Evolutionary conservation across 2,329 filamentous ascomycete species (phyloP), one percentile per base, ranked within the genome.

Genomic region (Neofusicoccum laricinum): DNA sequence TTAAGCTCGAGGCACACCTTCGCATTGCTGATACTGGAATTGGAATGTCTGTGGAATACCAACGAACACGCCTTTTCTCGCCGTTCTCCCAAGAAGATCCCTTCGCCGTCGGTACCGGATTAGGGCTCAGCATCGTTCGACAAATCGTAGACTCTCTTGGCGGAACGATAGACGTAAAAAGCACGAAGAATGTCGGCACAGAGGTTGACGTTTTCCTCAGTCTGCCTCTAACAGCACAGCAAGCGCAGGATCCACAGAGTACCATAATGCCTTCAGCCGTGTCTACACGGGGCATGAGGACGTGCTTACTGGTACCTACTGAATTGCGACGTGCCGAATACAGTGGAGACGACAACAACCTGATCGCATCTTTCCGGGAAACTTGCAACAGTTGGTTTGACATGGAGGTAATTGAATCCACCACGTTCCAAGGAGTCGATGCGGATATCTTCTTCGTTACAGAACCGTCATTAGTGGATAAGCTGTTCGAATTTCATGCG

Each of bases 1-100:
- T 41, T 1, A 58, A 34, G 10, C 32, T 64, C 3, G 62, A 64
- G 7, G 51, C 51, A 8, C 62, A 64, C 40, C 58, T 68, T 4
- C 58, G 43, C 7, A 45, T 68, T 19, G 21, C 32, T 1, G 67
- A 68, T 43, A 63, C 67, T 11, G 67, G 67, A 6, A 67, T 53
- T 36, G 67, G 67, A 17, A 68, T 68, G 55, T 63, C 59, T 4
- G 46, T 57, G n/a, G 63, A 68, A 10, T 68, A 61, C 45, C 63
- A 68, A 19, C 58, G 59, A 4, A 51, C 51, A 5, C 30, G 65
- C n/a, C 38, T 68, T 2, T 68, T 59, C 57, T 58, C 46, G 12
- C 67, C 67, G 2, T 68, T 68, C 36, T 51, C 53, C 3, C 67
- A 68, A 50, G 67, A 68, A 55, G 63, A 68, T 17, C 53, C 53